These are phyloP conservation scores for Verbena officinalis DNA, from an alignment of 257 asterid genomes.

Conservation along the genomic window DNA sequence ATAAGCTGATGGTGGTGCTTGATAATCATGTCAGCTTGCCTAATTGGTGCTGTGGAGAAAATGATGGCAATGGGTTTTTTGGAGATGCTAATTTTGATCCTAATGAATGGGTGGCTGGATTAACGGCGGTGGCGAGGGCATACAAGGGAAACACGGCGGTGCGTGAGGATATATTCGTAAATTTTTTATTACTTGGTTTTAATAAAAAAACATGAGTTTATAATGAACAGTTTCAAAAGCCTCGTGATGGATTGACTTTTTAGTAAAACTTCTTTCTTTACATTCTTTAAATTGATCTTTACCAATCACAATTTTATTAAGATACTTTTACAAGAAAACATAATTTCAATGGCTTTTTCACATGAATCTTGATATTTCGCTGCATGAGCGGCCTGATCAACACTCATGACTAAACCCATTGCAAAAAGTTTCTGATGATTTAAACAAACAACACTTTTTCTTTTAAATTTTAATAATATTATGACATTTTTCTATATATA, in stretches of 20 bases:
- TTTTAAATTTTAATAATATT: background rate
- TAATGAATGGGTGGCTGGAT: constrained; percentile 58
- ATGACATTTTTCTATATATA: background rate
- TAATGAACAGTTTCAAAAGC: no score
- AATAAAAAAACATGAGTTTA: no score
- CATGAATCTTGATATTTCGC: no score
- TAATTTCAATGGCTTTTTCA: no score
- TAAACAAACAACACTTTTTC: background rate
- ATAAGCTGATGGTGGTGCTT: constrained; percentile 59
- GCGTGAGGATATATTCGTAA: no score
- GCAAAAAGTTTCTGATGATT: background rate
- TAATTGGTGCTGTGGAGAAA: constrained; percentile 56
- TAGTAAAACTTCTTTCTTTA: no score
- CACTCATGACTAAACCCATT: background rate
- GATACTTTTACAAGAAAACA: no score
- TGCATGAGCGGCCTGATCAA: no score
- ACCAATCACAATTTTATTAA: no score
- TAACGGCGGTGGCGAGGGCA: constrained; percentile 43
- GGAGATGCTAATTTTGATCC: constrained; percentile 63
- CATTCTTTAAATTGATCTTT: no score
- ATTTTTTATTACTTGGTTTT: no score
- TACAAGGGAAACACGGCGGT: constrained; percentile 49
- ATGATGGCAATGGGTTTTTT: constrained; percentile 77
- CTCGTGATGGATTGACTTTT: no score
- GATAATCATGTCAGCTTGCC: constrained; percentile 78